These are phyloP conservation scores for Fusarium foetens DNA, from an alignment of 2,329 filamentous ascomycete species.

Conservation along the genomic window DNA sequence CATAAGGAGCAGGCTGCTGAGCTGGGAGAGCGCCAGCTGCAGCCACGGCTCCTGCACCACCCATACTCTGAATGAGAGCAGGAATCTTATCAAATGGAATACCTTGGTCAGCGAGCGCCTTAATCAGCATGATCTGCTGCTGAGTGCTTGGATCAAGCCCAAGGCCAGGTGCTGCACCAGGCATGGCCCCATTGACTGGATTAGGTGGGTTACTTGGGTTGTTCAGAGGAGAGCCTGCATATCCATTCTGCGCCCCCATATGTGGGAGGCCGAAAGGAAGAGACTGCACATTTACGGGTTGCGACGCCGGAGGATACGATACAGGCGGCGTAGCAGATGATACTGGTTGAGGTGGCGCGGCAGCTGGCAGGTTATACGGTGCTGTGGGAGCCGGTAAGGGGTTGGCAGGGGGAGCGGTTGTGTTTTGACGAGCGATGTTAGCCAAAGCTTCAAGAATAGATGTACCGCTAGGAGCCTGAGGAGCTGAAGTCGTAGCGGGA, in stretches of 20 bases:
- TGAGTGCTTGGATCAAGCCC: slow-evolving; percentile 67
- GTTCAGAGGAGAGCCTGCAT: slow-evolving; percentile 42
- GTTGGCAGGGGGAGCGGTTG: slow-evolving; percentile 57
- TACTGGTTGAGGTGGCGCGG: slow-evolving; percentile 48
- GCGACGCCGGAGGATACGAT: slow-evolving; percentile 57
- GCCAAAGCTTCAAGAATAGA: slow-evolving; percentile 83
- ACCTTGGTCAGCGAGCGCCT: slow-evolving; percentile 78
- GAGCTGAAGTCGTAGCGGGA: slow-evolving; percentile 37
- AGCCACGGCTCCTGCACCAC: slow-evolving; percentile 47
- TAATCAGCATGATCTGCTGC: slow-evolving; percentile 78
- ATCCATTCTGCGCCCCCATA: slow-evolving; percentile 51
- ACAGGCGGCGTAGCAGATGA: slow-evolving; percentile 45
- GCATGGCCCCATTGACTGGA: slow-evolving; percentile 48
- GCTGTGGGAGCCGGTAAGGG: slow-evolving; percentile 55
- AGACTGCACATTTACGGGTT: slow-evolving; percentile 69
- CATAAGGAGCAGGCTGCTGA: slow-evolving; percentile 49
- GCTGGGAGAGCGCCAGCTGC: slow-evolving; percentile 47
- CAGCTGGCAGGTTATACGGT: slow-evolving; percentile 52
- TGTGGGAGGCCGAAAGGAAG: slow-evolving; percentile 55
- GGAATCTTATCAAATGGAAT: slow-evolving; percentile 82
- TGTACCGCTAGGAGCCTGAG: slow-evolving; percentile 56
- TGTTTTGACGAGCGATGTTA: slow-evolving; percentile 82
- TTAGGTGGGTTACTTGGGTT: slow-evolving; percentile 45
- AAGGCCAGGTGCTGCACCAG: slow-evolving; percentile 47
- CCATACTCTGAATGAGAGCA: slow-evolving; percentile 64